Evolutionary conservation across 169 alveolate species (phyloP), one percentile per base, ranked within the genome.

Genomic region (Cystoisospora suis): DNA sequence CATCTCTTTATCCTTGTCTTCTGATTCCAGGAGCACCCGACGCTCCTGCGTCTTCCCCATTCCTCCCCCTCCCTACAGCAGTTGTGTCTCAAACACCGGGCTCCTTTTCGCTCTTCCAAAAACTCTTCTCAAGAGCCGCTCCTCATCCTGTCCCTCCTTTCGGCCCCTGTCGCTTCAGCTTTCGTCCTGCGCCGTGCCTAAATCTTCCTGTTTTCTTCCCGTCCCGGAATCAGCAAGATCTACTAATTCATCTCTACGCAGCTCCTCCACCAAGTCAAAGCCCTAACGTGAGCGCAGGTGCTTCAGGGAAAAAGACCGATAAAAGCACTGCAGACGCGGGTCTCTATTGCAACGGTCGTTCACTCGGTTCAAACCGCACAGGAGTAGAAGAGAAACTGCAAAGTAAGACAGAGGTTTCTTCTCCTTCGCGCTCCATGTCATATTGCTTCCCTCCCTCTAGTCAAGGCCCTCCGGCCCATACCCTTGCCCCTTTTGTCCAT

Each of bases 141-240:
- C 83, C 83, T 6, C 83, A 72, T 17, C 83, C 83, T 23, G 83
- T 72, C 17, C 83, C 83, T n/a, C 7, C 83, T 17, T 72, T 72
- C 32, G 56, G 38, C n/a, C 56, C 83, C 3, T 34, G 58, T 9
- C 23, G 58, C 32, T 34, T 72, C 56, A 38, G 23, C 36, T 40
- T 72, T 6, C 83, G 56, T 46, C 83, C 83, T 2, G 1, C 83
- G 3, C 56, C 53, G 34, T 72, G 83, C 32, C 53, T 72, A 6
- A 72, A 34, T 5, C 46, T 72, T 2, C 83, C 83, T 7, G 42
- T 72, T 20, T 72, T 72, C 83, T n/a, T 38, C 6, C 15, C 27
- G 27, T 0, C 56, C 17, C 6, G 83, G 15, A 40, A 9, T 38
- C 83, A 72, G 56, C 83, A 72, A 27, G 83, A 72, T 17, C 53